Percentiles rank a stretch among this genome's conserved stretches.
Conservation (phyloP, 306 rosid genomes). For the Urtica urens region DNA sequence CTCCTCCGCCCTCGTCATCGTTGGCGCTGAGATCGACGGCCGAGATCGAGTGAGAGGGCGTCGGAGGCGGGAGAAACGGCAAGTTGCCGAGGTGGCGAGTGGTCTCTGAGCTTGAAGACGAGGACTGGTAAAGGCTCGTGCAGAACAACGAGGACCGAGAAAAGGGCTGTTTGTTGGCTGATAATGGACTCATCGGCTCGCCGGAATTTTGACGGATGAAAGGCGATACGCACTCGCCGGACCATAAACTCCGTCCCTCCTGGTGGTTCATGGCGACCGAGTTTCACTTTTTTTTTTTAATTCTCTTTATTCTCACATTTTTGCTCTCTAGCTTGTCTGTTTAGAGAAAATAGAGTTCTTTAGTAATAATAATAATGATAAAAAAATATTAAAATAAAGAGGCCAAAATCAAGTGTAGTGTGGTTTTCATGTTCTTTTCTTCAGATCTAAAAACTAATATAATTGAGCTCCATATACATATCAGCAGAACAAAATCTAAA, state of each 20-base stretch:
- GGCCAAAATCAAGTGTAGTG: too few relatives aligned
- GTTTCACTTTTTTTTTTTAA: too few relatives aligned
- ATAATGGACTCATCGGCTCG: slow-evolving; percentile 8
- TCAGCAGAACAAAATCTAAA: too few relatives aligned
- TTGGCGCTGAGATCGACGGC: slow-evolving; percentile 16
- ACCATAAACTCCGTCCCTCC: slow-evolving; percentile 15
- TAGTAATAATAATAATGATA: too few relatives aligned
- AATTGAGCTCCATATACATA: too few relatives aligned
- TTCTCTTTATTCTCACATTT: too few relatives aligned
- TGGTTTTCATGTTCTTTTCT: too few relatives aligned
- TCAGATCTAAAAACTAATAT: too few relatives aligned
- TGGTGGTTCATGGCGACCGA: slow-evolving; percentile 9
- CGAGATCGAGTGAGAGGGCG: slow-evolving; percentile 19
- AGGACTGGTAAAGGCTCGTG: slow-evolving; percentile 35
- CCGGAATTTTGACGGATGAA: too few relatives aligned
- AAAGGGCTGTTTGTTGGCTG: slow-evolving; percentile 16
- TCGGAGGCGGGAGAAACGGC: slow-evolving; percentile 35
- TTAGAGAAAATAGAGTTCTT: too few relatives aligned
- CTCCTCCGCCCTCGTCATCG: slow-evolving; percentile 11
- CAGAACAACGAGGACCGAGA: slow-evolving; percentile 35
- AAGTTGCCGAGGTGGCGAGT: slow-evolving; percentile 30
- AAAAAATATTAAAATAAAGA: too few relatives aligned
- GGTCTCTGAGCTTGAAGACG: slow-evolving; percentile 27
- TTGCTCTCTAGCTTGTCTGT: too few relatives aligned
- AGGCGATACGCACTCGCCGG: slow-evolving; percentile 19